Conservation (phyloP, 2,329 filamentous ascomycete genomes). For the Talaromyces sp. region DNA sequence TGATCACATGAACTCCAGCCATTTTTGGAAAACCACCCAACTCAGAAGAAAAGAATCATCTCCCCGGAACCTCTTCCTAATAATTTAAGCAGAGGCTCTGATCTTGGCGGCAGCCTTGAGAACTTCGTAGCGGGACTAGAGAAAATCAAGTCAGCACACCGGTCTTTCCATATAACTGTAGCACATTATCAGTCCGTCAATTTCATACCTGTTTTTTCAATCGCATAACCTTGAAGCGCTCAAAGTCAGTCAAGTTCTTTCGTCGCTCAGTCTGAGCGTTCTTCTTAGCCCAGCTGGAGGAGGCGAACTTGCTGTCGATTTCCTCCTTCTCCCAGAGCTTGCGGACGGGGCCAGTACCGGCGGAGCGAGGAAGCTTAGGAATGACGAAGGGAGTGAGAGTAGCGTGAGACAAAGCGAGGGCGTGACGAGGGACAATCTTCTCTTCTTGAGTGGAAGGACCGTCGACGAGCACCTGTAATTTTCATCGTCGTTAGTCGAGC, state of each 20-base stretch:
- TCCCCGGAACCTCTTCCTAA: slow-evolving; percentile 17
- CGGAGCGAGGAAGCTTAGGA: slow-evolving; percentile 75
- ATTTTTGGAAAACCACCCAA: slow-evolving; percentile 30
- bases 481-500: background rate
- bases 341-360: slow-evolving; percentile 76
- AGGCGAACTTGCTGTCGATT: slow-evolving; percentile 89
- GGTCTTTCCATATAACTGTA: background rate
- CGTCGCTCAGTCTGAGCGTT: slow-evolving; percentile 78
- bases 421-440: slow-evolving; percentile 78
- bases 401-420: slow-evolving; percentile 72
- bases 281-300: slow-evolving; percentile 93
- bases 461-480: slow-evolving; percentile 85
- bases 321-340: slow-evolving; percentile 85
- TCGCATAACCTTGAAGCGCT: slow-evolving; percentile 99
- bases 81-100: slow-evolving; percentile 67
- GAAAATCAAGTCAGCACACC: slow-evolving; percentile 17
- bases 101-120: slow-evolving; percentile 94
- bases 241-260: slow-evolving; percentile 92
- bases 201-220: slow-evolving; percentile 89
- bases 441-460: slow-evolving; percentile 79
- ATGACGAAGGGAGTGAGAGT: slow-evolving; percentile 89
- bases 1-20: slow-evolving; percentile 28
- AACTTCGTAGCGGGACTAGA: slow-evolving; percentile 82
- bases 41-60: slow-evolving; percentile 28
- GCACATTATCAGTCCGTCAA: background rate